Percentiles rank a stretch among this genome's conserved stretches.
Conservation (phyloP, 1,284 basidiomycete species). For the Fomitopsis schrenkii region DNA sequence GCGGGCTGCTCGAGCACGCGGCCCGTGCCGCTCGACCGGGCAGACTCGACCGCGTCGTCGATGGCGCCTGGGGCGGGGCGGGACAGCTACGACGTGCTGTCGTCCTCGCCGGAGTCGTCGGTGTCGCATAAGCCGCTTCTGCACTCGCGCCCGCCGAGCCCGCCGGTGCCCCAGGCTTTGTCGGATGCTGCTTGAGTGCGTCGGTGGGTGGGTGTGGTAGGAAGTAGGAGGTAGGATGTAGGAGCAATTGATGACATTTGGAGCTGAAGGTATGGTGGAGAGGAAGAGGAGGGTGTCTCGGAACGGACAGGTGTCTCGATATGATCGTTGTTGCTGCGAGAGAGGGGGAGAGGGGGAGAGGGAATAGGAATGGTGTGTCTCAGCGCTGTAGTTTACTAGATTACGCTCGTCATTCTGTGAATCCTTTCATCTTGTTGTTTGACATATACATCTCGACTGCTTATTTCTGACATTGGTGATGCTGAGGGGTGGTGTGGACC, state of each 20-base stretch:
- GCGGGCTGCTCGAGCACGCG: not conserved
- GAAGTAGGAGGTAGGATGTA: no score
- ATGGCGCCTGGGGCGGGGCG: constrained; percentile 21
- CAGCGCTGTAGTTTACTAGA: constrained; percentile 1
- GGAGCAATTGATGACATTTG: not conserved
- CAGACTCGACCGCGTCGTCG: constrained; percentile 26
- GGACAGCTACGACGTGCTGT: constrained; percentile 32
- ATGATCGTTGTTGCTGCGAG: not conserved
- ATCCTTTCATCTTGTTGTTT: constrained; percentile 1
- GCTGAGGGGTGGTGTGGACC: not conserved
- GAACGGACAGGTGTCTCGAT: not conserved
- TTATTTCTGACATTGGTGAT: not conserved
- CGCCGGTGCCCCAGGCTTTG: constrained; percentile 9
- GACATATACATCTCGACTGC: not conserved
- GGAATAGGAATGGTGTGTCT: not conserved
- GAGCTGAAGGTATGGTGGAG: not conserved
- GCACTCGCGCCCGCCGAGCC: constrained; percentile 7
- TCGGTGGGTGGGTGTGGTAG: not conserved
- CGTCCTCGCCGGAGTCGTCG: constrained; percentile 33
- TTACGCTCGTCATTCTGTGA: constrained; percentile 1
- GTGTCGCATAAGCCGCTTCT: constrained; percentile 33
- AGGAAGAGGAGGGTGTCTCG: not conserved
- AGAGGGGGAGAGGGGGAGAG: not conserved
- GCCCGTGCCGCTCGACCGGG: constrained; percentile 6
- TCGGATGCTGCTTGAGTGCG: not conserved